Conservation (phyloP, 805 yeast species). For the Pichia membranifaciens region DNA sequence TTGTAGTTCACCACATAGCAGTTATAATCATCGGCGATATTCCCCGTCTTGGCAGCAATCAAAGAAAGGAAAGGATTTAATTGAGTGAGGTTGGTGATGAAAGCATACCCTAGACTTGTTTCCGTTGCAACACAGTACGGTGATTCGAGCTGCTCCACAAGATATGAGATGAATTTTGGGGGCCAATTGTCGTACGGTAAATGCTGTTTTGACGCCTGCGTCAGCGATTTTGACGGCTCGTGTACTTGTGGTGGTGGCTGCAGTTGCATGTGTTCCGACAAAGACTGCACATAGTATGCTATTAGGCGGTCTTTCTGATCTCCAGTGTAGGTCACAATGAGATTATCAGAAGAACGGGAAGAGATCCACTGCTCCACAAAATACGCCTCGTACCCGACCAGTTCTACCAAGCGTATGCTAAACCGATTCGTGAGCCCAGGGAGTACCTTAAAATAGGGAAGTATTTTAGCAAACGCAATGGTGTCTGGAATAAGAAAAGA, state of each 20-base stretch:
- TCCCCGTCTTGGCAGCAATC: conserved; percentile 62
- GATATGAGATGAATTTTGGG: conserved; percentile 47
- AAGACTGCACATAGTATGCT: conserved; percentile 38
- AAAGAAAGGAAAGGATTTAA: conserved; percentile 63
- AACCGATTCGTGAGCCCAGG: neutral
- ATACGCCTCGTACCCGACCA: conserved; percentile 76
- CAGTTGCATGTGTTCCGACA: neutral
- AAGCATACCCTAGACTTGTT: conserved; percentile 54
- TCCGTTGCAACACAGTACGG: conserved; percentile 61
- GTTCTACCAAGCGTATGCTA: conserved; percentile 6
- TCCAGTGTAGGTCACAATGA: conserved; percentile 83
- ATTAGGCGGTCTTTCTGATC: conserved; percentile 56
- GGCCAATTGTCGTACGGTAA: conserved; percentile 35
- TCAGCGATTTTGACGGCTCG: conserved; percentile 1
- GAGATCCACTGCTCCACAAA: conserved; percentile 94
- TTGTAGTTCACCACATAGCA: conserved; percentile 69
- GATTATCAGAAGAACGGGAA: conserved; percentile 57
- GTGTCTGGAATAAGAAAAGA: conserved; percentile 13
- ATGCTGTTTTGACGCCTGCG: neutral
- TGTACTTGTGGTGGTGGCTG: conserved; percentile 1
- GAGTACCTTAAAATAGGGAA: conserved; percentile 7
- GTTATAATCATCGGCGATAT: conserved; percentile 39
- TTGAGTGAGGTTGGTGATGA: conserved; percentile 77
- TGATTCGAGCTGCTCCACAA: conserved; percentile 59
- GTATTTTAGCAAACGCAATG: conserved; percentile 6